Base-by-base conservation (phyloP, 2,329 filamentous ascomycete genomes). In the Thyridium curvatum region DNA sequence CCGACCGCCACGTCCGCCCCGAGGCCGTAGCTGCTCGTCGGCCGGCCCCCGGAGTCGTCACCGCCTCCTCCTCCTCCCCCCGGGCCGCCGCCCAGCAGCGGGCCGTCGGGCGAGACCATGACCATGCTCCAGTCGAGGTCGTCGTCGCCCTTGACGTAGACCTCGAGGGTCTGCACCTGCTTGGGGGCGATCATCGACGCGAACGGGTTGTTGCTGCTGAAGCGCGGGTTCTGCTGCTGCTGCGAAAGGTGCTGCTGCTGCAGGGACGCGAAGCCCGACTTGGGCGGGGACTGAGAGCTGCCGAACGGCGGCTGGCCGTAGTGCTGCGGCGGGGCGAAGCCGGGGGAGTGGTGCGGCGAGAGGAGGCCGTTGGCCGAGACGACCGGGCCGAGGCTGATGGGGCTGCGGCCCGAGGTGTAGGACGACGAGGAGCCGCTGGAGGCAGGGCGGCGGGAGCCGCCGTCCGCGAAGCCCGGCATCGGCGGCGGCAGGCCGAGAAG, bases 401-500 rank as follows among this genome's bases (percentile, higher is more conserved):
- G 42, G 35, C 46, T 44, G 26, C 45, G 41, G 12, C 44, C 38
- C 13, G 46, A 47, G 33, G 46, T 46, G 14, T 45, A 39, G 7
- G 39, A 42, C 7, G 49, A 48, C 32, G 32, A 41, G 5, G 52
- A 54, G 18, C 63, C 62, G 37, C 54, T 58, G 39, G 58, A 62
- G 30, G 56, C 43, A 26, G 50, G 58, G 44, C 41, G 58, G 49
- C 18, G 43, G 9, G 60, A 52, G 18, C 50, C 49, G 30, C 57
- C 60, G 3, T 59, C 62, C 14, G 60, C 63, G 39, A 64, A 69
- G 8, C 58, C 55, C 1, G 66, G 64, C 26, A 60, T 68, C 3
- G 86, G 83, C 2, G 84, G 84, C 2, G 81, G 76, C 7, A 91
- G 70, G 12, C 69, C 70, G 32, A 89, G 72, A 6, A 96, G 76